These are phyloP conservation scores for Diaporthe vaccinii DNA, from an alignment of 2,329 filamentous ascomycete genomes.

Conservation along the genomic window DNA sequence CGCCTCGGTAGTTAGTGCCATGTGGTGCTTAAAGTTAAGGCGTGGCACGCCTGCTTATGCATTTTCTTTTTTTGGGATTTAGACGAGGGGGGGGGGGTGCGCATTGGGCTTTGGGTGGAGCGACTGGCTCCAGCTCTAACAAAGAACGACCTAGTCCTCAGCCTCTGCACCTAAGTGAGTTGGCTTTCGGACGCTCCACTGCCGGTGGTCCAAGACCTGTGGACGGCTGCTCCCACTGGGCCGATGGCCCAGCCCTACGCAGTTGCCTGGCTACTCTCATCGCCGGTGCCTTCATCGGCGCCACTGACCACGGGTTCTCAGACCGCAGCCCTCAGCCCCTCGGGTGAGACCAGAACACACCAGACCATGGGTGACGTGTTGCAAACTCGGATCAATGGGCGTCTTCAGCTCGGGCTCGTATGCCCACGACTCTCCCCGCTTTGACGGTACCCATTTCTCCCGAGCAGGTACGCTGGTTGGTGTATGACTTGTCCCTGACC, in stretches of 20 bases:
- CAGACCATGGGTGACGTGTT: not conserved
- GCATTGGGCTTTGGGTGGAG: not conserved
- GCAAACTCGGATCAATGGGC: not conserved
- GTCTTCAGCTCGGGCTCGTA: constrained; percentile 28
- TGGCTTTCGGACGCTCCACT: constrained; percentile 5
- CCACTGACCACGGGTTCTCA: constrained; percentile 4
- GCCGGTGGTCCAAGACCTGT: not conserved
- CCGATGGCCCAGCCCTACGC: constrained; percentile 7
- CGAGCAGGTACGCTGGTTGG: not conserved
- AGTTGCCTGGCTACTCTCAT: not conserved
- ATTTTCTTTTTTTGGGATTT: not conserved
- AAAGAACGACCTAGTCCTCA: not conserved
- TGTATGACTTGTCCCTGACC: not conserved
- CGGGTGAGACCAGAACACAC: not conserved
- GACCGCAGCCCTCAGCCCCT: constrained; percentile 8
- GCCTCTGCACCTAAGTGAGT: not conserved
- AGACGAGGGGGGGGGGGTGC: not conserved
- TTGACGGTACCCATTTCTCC: not conserved
- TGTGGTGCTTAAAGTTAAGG: constrained; percentile 7
- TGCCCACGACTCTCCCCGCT: not conserved
- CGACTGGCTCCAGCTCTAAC: not conserved
- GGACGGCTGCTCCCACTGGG: constrained; percentile 1
- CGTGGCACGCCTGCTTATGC: not conserved
- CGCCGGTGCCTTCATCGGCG: not conserved
- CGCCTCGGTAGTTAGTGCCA: constrained; percentile 20